Conservation (phyloP, 1,284 basidiomycete species). For the Trametes sp. region DNA sequence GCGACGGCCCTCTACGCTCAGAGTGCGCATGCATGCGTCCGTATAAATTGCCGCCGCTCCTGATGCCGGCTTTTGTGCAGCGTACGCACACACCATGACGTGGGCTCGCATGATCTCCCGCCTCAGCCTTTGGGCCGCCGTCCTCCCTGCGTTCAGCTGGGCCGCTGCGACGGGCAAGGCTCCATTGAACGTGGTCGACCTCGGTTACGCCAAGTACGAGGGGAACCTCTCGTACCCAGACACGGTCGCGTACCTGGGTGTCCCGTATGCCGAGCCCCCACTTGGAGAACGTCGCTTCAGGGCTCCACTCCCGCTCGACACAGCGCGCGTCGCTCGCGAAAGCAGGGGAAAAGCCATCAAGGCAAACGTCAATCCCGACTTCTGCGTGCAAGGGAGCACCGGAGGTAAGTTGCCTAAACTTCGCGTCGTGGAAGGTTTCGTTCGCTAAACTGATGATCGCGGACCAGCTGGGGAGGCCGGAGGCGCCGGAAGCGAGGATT, state of each 20-base stretch:
- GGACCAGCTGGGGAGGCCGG: slow-evolving; percentile 55
- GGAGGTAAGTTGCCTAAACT: slow-evolving; percentile 45
- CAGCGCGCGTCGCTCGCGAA: slow-evolving; percentile 44
- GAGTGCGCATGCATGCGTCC: neutral
- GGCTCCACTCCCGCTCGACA: slow-evolving; percentile 45
- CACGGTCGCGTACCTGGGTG: slow-evolving; percentile 60
- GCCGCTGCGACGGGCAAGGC: neutral
- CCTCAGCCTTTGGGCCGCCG: slow-evolving; percentile 1
- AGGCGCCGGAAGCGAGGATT: slow-evolving; percentile 66
- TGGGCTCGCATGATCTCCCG: slow-evolving; percentile 2
- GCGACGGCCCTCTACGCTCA: neutral
- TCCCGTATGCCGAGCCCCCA: slow-evolving; percentile 55
- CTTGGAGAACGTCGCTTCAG: slow-evolving; percentile 47
- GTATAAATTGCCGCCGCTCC: neutral
- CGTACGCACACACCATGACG: neutral
- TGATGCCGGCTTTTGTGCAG: neutral
- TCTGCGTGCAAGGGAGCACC: slow-evolving; percentile 64
- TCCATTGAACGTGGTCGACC: slow-evolving; percentile 35
- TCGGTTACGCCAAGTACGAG: slow-evolving; percentile 47
- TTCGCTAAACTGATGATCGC: slow-evolving; percentile 1
- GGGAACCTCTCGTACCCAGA: slow-evolving; percentile 60
- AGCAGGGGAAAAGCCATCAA: slow-evolving; percentile 50
- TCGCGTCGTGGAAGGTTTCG: no score
- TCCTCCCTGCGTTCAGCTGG: neutral
- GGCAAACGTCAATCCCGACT: slow-evolving; percentile 58